Base-by-base conservation (phyloP, 495 filamentous ascomycete species). In the Astrothelium subdiscretum region DNA sequence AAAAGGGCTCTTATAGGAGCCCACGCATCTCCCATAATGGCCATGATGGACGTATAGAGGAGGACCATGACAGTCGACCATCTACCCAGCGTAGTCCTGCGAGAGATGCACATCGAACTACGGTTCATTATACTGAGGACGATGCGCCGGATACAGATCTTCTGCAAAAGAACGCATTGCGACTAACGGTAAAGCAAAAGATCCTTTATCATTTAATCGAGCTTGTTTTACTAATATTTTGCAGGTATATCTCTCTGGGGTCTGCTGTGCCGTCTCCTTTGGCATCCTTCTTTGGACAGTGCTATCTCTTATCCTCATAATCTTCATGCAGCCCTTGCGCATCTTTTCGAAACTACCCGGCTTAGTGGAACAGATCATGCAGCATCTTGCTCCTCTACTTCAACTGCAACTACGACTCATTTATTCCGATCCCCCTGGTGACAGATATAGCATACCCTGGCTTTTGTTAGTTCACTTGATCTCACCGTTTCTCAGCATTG, bases 401-500 rank as follows among this genome's bases (percentile, higher is more conserved):
- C 71, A 71, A 43, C 67, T 72, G 1, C 74, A 76, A 65, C 66
- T 76, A 13, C 68, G 69, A 31, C 62, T 71, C 62, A 72, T 76
- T 51, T 72, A 72, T 70, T 75, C 73, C 24, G 59, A 64, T 13
- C 48, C 71, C 1, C 32, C 65, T 12, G 59, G 62, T 54, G 26
- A 58, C 11, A 61, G 62, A 11, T 75, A 74, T 67, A 69, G 71
- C 62, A 54, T 66, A 2, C 63, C 72, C 43, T 71, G 74, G 32
- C 72, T 84, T 26, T 72, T 83, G 12, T 57, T 75, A 27, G 74
- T 86, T 26, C 75, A 84, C 31, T 57, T 82, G 0, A 63, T 84
- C 22, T 81, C 82, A 3, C 81, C 84, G 0, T 65, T 87, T 26
- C 68, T 84, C 22, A 79, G 80, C 57, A 66, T 84, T 0, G 78